Conservation (phyloP, 352 stramenopile genomes). For the Phytophthora uliginosa region DNA sequence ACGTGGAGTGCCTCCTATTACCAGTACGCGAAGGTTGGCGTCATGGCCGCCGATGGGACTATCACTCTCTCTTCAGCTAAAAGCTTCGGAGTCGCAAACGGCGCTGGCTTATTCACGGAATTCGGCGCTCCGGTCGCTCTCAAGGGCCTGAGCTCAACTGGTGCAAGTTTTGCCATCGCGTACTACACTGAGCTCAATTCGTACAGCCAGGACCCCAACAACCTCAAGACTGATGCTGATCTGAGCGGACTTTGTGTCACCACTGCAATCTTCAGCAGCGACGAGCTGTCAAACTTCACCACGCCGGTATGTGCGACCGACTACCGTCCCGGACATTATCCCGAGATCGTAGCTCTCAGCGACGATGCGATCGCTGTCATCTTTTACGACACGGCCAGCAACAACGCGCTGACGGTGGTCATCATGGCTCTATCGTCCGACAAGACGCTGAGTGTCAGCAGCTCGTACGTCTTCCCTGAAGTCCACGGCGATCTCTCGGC, state of each 20-base stretch:
- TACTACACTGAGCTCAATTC: slow-evolving; percentile 46
- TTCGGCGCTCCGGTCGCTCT: slow-evolving; percentile 54
- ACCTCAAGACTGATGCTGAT: slow-evolving; percentile 24
- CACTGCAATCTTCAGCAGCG: slow-evolving; percentile 35
- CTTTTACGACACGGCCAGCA: slow-evolving; percentile 68
- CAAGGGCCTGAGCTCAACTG: slow-evolving; percentile 20
- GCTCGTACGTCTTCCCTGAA: slow-evolving; percentile 51
- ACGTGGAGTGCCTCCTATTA: slow-evolving; percentile 33
- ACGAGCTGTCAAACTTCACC: slow-evolving; percentile 38
- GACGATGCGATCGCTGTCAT: slow-evolving; percentile 52
- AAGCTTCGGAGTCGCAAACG: slow-evolving; percentile 49
- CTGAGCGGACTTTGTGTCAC: slow-evolving; percentile 58
- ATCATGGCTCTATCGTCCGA: background rate
- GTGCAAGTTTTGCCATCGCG: slow-evolving; percentile 54
- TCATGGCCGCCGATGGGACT: slow-evolving; percentile 36
- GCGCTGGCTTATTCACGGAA: slow-evolving; percentile 23
- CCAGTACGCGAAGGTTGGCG: slow-evolving; percentile 53
- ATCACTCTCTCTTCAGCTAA: slow-evolving; percentile 46
- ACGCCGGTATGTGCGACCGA: slow-evolving; percentile 51
- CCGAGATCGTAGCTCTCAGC: slow-evolving; percentile 57
- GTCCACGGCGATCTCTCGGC: slow-evolving; percentile 44
- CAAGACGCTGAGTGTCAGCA: background rate
- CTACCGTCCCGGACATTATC: slow-evolving; percentile 47
- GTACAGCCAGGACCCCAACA: background rate
- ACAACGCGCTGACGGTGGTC: slow-evolving; percentile 60